Percentiles rank a stretch among this genome's conserved stretches.
These are phyloP conservation scores for Boletus tomentosulus DNA, from an alignment of 768 basidiomycete species.

Conservation along the genomic window DNA sequence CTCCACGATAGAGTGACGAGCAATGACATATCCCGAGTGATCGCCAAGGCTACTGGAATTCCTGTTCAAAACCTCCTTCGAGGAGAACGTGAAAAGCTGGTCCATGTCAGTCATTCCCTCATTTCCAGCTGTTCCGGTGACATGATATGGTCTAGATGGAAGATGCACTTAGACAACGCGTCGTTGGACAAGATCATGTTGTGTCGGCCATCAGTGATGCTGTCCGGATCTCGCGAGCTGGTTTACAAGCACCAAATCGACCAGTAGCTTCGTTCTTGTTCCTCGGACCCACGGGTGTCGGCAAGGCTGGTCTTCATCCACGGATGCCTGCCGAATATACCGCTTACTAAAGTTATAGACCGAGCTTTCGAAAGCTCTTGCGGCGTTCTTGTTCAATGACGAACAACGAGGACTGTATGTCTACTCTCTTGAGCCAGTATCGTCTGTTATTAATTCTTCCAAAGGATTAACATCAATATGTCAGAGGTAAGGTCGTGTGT, in stretches of 20 bases:
- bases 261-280: slow-evolving; percentile 94
- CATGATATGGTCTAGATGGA: slow-evolving; percentile 65
- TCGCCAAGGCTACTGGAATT: slow-evolving; percentile 86
- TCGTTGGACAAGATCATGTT: slow-evolving; percentile 92
- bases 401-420: slow-evolving; percentile 80
- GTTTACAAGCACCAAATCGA: slow-evolving; percentile 80
- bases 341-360: slow-evolving; percentile 41
- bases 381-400: slow-evolving; percentile 85
- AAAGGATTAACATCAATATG: slow-evolving; percentile 89
- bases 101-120: slow-evolving; percentile 56
- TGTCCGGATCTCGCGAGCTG: slow-evolving; percentile 88
- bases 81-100: slow-evolving; percentile 85
- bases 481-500: slow-evolving; percentile 50
- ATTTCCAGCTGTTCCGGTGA: background rate
- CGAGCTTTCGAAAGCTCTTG: slow-evolving; percentile 84
- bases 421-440: background rate
- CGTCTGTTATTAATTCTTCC: background rate
- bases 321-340: background rate
- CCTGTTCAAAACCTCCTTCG: slow-evolving; percentile 85
- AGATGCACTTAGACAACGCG: slow-evolving; percentile 61
- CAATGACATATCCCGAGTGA: slow-evolving; percentile 85
- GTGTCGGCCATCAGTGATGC: slow-evolving; percentile 83
- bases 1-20: slow-evolving; percentile 84
- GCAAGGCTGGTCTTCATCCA: slow-evolving; percentile 47
- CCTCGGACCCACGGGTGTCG: slow-evolving; percentile 84